phyloP scores from a whole-genome alignment of 2,329 filamentous ascomycete species.

The Stagonosporopsis rhizophila region DNA sequence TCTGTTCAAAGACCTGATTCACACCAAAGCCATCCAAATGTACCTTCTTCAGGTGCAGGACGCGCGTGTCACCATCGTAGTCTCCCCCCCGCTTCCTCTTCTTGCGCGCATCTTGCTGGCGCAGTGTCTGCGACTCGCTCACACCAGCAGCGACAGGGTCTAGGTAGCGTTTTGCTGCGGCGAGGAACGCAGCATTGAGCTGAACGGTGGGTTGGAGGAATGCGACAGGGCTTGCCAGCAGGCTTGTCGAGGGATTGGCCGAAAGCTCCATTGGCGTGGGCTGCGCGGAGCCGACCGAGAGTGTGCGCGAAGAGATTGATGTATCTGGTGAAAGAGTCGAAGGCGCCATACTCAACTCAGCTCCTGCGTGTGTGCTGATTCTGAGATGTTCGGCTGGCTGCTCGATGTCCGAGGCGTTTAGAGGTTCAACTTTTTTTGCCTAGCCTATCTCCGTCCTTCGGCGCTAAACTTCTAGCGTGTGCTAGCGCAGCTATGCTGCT shows the following conservation, averaged over 20 bases:
- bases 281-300: slow-evolving; percentile 47
- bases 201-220: slow-evolving; percentile 77
- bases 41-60: slow-evolving; percentile 80
- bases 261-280: slow-evolving; percentile 45
- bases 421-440: slow-evolving; percentile 13
- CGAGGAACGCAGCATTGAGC: slow-evolving; percentile 73
- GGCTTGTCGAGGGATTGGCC: slow-evolving; percentile 62
- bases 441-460: no score
- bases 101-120: slow-evolving; percentile 71
- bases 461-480: not conserved
- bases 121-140: slow-evolving; percentile 73
- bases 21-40: slow-evolving; percentile 88
- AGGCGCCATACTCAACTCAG: slow-evolving; percentile 39
- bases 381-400: not conserved
- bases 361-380: not conserved
- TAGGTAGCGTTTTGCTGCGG: slow-evolving; percentile 79
- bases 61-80: slow-evolving; percentile 54
- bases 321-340: slow-evolving; percentile 46
- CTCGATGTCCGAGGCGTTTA: not conserved
- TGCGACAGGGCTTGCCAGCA: slow-evolving; percentile 69
- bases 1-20: slow-evolving; percentile 93
- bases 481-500: not conserved
- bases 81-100: slow-evolving; percentile 75
- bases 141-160: slow-evolving; percentile 79
- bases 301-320: slow-evolving; percentile 51